A percentile compares a stretch with the other conserved stretches of the same genome.
These are phyloP conservation scores for Exophiala aquamarina DNA, from an alignment of 2,329 filamentous ascomycete species.

Conservation along the genomic window DNA sequence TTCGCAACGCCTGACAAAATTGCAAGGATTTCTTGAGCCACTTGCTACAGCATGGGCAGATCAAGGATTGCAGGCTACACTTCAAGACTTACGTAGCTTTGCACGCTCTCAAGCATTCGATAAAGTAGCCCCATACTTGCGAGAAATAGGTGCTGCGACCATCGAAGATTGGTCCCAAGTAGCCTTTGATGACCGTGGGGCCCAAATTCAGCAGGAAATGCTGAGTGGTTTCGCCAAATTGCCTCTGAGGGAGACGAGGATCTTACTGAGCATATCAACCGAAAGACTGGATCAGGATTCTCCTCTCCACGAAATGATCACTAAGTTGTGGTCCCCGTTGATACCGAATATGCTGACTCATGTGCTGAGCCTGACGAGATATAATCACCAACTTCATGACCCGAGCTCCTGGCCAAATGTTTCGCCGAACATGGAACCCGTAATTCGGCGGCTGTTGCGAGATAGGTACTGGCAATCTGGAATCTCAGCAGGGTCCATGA, in stretches of 20 bases:
- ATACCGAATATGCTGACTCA: slow-evolving; percentile 83
- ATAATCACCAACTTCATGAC: slow-evolving; percentile 90
- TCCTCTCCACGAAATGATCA: slow-evolving; percentile 71
- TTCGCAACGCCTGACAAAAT: slow-evolving; percentile 66
- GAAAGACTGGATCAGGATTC: slow-evolving; percentile 80
- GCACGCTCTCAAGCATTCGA: slow-evolving; percentile 76
- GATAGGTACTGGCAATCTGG: slow-evolving; percentile 98
- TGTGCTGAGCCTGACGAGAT: slow-evolving; percentile 78
- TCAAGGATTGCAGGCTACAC: slow-evolving; percentile 63
- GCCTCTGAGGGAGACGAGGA: slow-evolving; percentile 84
- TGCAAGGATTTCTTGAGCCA: slow-evolving; percentile 78
- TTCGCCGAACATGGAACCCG: slow-evolving; percentile 70
- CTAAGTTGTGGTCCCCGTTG: slow-evolving; percentile 78
- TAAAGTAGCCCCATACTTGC: slow-evolving; percentile 77
- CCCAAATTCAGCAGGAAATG: slow-evolving; percentile 74
- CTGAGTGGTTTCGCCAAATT: slow-evolving; percentile 67
- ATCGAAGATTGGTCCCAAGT: slow-evolving; percentile 80
- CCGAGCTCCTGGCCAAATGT: slow-evolving; percentile 78
- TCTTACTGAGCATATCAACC: slow-evolving; percentile 86
- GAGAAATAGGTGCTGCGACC: slow-evolving; percentile 68
- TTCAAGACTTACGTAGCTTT: slow-evolving; percentile 77
- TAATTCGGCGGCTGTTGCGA: slow-evolving; percentile 80
- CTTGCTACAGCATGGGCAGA: slow-evolving; percentile 79
- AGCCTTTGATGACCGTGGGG: slow-evolving; percentile 74
- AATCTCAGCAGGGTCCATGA: slow-evolving; percentile 91